A percentile compares a stretch with the other conserved stretches of the same genome.
Evolutionary conservation across 2,329 filamentous ascomycete species (phyloP).

Genomic region (Colletotrichum endophyticum): DNA sequence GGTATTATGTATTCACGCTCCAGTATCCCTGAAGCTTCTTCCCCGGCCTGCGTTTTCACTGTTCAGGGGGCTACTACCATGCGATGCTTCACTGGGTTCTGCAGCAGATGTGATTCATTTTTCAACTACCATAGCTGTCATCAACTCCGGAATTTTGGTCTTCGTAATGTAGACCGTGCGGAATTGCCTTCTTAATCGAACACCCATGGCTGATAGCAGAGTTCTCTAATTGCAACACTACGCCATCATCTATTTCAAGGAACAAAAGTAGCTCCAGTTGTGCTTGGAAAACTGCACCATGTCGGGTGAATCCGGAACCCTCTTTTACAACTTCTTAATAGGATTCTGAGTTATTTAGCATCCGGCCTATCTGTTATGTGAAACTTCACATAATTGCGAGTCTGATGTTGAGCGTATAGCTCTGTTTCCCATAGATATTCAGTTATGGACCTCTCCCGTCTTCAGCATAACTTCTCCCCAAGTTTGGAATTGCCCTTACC

Average conservation of each 20-base stretch:
- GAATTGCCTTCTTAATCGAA: background rate
- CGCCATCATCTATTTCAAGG: background rate
- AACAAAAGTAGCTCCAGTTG: background rate
- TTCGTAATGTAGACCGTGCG: background rate
- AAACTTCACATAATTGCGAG: background rate
- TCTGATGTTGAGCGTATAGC: background rate
- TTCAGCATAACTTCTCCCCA: background rate
- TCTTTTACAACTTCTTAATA: background rate
- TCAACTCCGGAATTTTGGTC: background rate
- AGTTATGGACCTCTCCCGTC: background rate
- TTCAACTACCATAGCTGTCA: background rate
- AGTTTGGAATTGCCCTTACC: background rate
- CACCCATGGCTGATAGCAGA: background rate
- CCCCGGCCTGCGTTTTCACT: background rate
- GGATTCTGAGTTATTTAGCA: background rate
- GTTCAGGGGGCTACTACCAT: background rate
- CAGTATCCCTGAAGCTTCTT: fast-evolving
- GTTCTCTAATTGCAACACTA: background rate
- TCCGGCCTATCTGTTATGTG: background rate
- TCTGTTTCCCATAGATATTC: background rate
- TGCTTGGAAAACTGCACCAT: background rate
- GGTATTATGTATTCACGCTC: background rate
- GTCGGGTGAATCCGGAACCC: too few species aligned
- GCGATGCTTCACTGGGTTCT: background rate
- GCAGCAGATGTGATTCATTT: background rate